Evolutionary conservation across 148 eudicot species (phyloP).

Genomic region (Gaultheria prostrata): DNA sequence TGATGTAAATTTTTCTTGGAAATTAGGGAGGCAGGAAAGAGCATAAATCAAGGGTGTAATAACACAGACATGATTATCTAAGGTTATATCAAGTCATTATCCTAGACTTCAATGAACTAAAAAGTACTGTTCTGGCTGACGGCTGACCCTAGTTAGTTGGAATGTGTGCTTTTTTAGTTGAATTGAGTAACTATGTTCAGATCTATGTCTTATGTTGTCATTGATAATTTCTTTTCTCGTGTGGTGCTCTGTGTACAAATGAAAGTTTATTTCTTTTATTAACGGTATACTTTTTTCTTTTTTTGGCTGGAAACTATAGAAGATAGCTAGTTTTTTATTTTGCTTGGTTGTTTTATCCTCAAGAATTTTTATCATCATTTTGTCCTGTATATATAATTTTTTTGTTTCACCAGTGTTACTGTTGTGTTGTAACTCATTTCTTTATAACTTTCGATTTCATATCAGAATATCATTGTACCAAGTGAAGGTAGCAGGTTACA

Average conservation of each 20-base stretch:
- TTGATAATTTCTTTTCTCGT: not conserved
- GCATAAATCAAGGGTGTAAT: not conserved
- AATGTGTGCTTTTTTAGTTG: not conserved
- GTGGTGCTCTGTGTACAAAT: not conserved
- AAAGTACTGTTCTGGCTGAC: not conserved
- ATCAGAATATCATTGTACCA: constrained; percentile 66
- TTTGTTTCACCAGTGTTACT: not conserved
- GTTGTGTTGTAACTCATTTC: not conserved
- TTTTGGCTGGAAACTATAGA: not conserved
- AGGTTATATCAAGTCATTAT: not conserved
- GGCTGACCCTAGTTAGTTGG: not conserved
- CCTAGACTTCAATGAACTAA: not conserved
- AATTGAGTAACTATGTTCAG: not conserved
- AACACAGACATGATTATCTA: not conserved
- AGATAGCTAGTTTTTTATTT: not conserved
- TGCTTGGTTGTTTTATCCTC: not conserved
- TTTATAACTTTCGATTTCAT: constrained; percentile 13
- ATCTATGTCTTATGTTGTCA: not conserved
- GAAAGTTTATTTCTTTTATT: not conserved
- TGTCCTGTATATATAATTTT: not conserved
- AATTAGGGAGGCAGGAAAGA: not conserved
- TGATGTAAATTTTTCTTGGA: not conserved
- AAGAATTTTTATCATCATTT: not conserved
- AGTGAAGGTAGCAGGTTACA: constrained; percentile 57
- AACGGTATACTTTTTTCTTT: not conserved